phyloP scores from a whole-genome alignment of 805 yeast species.

The Osmozyma mogii region DNA sequence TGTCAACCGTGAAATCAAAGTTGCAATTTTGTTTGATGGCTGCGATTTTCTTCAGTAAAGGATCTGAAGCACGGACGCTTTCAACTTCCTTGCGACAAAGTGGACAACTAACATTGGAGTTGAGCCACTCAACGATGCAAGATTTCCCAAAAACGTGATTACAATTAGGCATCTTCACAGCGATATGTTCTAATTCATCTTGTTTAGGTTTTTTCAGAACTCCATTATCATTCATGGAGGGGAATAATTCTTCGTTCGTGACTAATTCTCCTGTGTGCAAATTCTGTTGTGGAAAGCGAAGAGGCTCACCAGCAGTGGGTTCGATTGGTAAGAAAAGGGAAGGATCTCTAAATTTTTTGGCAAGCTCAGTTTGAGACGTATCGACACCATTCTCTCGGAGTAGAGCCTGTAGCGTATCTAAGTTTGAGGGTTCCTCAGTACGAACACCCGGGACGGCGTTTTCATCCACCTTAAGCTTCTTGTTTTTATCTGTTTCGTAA shows the following conservation, averaged over 20 bases:
- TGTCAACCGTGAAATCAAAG: slow-evolving; percentile 6
- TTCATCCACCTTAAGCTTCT: slow-evolving; percentile 8
- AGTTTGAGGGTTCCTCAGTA: not conserved
- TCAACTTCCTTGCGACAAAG: slow-evolving; percentile 13
- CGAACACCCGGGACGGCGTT: no score
- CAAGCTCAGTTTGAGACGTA: slow-evolving; percentile 1
- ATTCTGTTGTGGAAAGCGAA: slow-evolving; percentile 7
- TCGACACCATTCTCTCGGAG: slow-evolving; percentile 3
- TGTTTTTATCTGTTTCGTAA: slow-evolving; percentile 13
- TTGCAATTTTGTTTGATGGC: slow-evolving; percentile 6
- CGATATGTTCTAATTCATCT: no score
- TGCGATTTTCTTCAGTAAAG: slow-evolving; percentile 4
- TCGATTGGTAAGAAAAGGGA: slow-evolving; percentile 10
- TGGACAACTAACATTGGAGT: slow-evolving; percentile 12
- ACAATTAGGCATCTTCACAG: slow-evolving; percentile 12
- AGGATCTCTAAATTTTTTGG: slow-evolving; percentile 7
- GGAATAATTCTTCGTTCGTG: slow-evolving; percentile 7
- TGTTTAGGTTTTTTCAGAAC: no score
- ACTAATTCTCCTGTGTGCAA: slow-evolving; percentile 4
- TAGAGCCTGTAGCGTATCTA: slow-evolving; percentile 1
- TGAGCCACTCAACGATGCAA: slow-evolving; percentile 13
- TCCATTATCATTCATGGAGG: no score
- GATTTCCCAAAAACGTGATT: slow-evolving; percentile 11
- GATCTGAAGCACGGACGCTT: slow-evolving; percentile 6
- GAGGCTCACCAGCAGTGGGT: slow-evolving; percentile 3